Evolutionary conservation across 306 rosid species (phyloP), one percentile per base, ranked within the genome.

Genomic region (Oemleria cerasiformis): DNA sequence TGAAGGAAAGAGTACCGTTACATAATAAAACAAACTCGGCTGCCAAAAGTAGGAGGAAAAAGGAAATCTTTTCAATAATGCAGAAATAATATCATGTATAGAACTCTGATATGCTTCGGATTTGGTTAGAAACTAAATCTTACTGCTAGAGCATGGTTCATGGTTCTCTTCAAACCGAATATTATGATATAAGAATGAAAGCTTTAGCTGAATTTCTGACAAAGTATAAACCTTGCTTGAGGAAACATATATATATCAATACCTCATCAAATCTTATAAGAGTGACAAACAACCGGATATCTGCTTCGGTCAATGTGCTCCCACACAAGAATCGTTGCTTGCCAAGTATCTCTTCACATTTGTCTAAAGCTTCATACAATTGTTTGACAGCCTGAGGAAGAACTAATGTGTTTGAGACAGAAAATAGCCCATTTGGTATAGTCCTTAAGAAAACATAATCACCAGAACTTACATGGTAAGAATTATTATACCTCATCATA

Each of bases 191-290:
- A 41, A 65, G 51, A 63, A 19, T 38, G 55, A 65, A 53, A 48
- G 25, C 77, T 56, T 70, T 43, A 17, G 68, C 39, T 42, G 66
- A 63, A 56, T 59, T 41, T 43, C 39, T 3, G 48, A 67, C 50
- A 68, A 72, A 42, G 38, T n/a, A 41, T 50, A 61, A n/a, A 40
- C 7, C 34, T 13, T 4, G 63, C 21, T 50, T 59, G 48, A 45
- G 39, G 44, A 38, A 39, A 43, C 19, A 56, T 47, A 62, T n/a
- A 56, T 47, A 62, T n/a, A 69, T 38, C 13, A 45, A 63, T 84
- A 94, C 98, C 98, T 94, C 96, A 42, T 94, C 98, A 77, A 94
- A 94, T 89, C 98, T 82, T 78, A 91, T 91, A 42, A 94, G 86
- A 68, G 98, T 94, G 75, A 94, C 98, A 63, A 94, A 94, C 80